Evolutionary conservation across 495 filamentous ascomycete species (phyloP).

Genomic region (Bathelium albidoporum): DNA sequence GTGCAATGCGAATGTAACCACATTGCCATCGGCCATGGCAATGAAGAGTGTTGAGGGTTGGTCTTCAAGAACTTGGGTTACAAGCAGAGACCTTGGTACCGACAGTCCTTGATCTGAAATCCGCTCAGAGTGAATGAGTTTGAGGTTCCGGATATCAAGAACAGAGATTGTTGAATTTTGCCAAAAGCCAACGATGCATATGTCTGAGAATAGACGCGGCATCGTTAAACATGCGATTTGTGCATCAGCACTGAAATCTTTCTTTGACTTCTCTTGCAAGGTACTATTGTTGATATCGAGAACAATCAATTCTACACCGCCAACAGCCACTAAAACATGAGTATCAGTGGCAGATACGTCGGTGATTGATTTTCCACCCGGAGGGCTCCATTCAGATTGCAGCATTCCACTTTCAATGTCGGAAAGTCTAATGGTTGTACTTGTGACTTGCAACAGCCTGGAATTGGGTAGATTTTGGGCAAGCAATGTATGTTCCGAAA

Average conservation of each 20-base stretch:
- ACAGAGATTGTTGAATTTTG: slow-evolving; percentile 63
- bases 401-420: slow-evolving; percentile 62
- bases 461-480: slow-evolving; percentile 46
- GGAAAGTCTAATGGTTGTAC: slow-evolving; percentile 47
- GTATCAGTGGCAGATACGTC: slow-evolving; percentile 63
- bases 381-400: slow-evolving; percentile 57
- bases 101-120: slow-evolving; percentile 46
- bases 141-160: slow-evolving; percentile 51
- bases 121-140: slow-evolving; percentile 50
- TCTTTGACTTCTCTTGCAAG: neutral
- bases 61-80: slow-evolving; percentile 57
- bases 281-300: slow-evolving; percentile 44
- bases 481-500: slow-evolving; percentile 65
- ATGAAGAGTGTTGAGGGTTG: slow-evolving; percentile 70
- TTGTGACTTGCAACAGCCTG: slow-evolving; percentile 70
- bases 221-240: slow-evolving; percentile 81
- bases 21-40: slow-evolving; percentile 89
- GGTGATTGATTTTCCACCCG: slow-evolving; percentile 52
- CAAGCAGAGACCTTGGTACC: slow-evolving; percentile 70
- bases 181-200: slow-evolving; percentile 79
- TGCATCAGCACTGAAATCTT: slow-evolving; percentile 37
- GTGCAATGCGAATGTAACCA: slow-evolving; percentile 75
- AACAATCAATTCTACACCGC: slow-evolving; percentile 56
- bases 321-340: slow-evolving; percentile 59
- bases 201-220: slow-evolving; percentile 35